Base-by-base conservation (phyloP, 2,329 filamentous ascomycete genomes). In the Trichoderma asperellum region DNA sequence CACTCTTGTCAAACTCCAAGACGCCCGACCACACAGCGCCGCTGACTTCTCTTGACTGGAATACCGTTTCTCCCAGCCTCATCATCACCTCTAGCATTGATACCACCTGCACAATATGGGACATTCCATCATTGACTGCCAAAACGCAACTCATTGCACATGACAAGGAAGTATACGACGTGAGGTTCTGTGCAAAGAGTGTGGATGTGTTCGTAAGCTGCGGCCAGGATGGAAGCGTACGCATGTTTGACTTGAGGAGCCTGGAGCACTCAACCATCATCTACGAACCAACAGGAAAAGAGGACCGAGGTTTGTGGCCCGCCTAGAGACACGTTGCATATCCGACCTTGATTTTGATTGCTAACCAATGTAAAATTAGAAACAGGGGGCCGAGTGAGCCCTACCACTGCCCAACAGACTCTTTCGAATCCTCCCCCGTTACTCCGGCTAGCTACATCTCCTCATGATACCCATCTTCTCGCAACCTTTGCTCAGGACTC, bases 51-150 rank as follows among this genome's bases (percentile, higher is more conserved):
- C 85, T 99, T 58, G 96, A 99, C 79, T 99, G 96, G 96, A 99
- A 99, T 77, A 97, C 93, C 1, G 91, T 99, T 64, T 97, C 94
- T 29, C 96, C 96, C 0, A 97, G 95, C 79, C 85, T 99, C 66
- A 99, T 99, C 77, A 99, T 99, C 76, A 99, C 96, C 0, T 97
- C 94, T 4, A 98, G 94, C 79, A 99, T 99, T 76, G 96, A 99
- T 78, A 99, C 96, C 1, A 99, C 96, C 6, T 99, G 96, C 82
- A 99, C 96, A 5, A 99, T 99, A 73, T 99, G 96, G 96, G 96
- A 99, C 79, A 99, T 99, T 68, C 96, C 96, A 4, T 97, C 96
- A 0, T 85, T 99, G 72, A 99, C 96, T 0, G 96, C 96, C 64
- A 99, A 99, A 82, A 99, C 96, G 2, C 96, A 99, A 79, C 85